These are phyloP conservation scores for Cutaneotrichosporon sp. DNA, from an alignment of 1,284 basidiomycete genomes.

Conservation along the genomic window DNA sequence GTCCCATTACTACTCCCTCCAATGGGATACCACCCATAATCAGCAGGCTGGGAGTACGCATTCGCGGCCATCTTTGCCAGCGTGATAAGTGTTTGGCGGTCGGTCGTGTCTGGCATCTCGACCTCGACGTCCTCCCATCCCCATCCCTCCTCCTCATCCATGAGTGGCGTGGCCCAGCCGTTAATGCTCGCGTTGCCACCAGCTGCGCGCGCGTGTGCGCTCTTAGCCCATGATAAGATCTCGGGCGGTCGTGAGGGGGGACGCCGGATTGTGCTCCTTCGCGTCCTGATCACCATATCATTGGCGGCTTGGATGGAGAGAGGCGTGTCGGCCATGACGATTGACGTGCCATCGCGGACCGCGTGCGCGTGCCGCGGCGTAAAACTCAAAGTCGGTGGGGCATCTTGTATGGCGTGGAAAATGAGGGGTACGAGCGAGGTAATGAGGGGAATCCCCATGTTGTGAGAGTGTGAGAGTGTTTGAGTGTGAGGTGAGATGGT, in stretches of 20 bases:
- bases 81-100: slow-evolving; percentile 70
- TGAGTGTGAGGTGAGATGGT: neutral
- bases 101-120: slow-evolving; percentile 63
- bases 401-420: neutral
- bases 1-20: slow-evolving; percentile 65
- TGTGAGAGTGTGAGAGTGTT: neutral
- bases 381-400: neutral
- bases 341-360: slow-evolving; percentile 4
- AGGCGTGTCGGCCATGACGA: slow-evolving; percentile 9
- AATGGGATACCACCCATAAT: slow-evolving; percentile 74
- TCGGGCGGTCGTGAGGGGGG: slow-evolving; percentile 38
- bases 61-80: slow-evolving; percentile 95
- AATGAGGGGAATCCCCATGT: slow-evolving; percentile 14
- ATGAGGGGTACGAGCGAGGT: neutral
- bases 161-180: slow-evolving; percentile 18
- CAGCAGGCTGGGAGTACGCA: slow-evolving; percentile 69
- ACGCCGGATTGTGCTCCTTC: slow-evolving; percentile 38
- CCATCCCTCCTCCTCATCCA: slow-evolving; percentile 44
- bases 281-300: slow-evolving; percentile 36
- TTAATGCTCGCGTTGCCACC: slow-evolving; percentile 12
- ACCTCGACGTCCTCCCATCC: slow-evolving; percentile 54
- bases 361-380: slow-evolving; percentile 17
- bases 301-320: neutral
- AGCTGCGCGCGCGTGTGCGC: slow-evolving; percentile 19
- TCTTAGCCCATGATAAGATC: slow-evolving; percentile 44